Percentiles rank a stretch among this genome's conserved stretches.
phyloP scores from a whole-genome alignment of 306 rosid genomes.

The Macrotyloma uniflorum region DNA sequence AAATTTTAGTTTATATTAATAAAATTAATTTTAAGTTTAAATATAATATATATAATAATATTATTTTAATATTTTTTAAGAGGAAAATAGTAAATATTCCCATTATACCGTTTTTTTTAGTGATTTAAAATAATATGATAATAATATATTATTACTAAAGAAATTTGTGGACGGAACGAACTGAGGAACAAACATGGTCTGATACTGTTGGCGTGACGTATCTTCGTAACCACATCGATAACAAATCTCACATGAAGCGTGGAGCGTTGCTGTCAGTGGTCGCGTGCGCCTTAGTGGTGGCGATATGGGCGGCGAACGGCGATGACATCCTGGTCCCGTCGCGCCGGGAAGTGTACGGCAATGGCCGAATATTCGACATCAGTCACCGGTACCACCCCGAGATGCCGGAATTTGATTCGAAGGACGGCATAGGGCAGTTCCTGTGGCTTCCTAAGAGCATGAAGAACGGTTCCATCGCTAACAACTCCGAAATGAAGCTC shows the following conservation, averaged over 20 bases:
- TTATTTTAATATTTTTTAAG: no score
- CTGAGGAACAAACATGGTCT: no score
- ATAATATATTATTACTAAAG: no score
- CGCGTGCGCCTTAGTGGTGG: constrained; percentile 23
- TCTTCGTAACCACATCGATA: not conserved
- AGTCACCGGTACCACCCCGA: constrained; percentile 64
- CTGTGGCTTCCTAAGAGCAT: constrained; percentile 69
- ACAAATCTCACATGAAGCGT: constrained; percentile 6
- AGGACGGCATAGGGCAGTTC: constrained; percentile 67
- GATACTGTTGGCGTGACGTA: no score
- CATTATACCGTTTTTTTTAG: no score
- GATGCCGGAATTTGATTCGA: constrained; percentile 63
- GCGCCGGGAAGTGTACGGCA: constrained; percentile 72
- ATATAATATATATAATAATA: no score
- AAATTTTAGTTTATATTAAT: no score
- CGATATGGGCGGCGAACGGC: constrained; percentile 24
- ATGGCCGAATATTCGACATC: constrained; percentile 78
- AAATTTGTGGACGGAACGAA: no score
- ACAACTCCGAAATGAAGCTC: constrained; percentile 71
- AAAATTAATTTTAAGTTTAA: no score
- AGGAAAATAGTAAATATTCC: no score
- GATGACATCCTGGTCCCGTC: constrained; percentile 45
- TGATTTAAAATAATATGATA: no score
- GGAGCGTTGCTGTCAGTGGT: not conserved
- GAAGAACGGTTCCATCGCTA: constrained; percentile 86